Evolutionary conservation across 768 basidiomycete genomes (phyloP).

Genomic region (Russula brevipes): DNA sequence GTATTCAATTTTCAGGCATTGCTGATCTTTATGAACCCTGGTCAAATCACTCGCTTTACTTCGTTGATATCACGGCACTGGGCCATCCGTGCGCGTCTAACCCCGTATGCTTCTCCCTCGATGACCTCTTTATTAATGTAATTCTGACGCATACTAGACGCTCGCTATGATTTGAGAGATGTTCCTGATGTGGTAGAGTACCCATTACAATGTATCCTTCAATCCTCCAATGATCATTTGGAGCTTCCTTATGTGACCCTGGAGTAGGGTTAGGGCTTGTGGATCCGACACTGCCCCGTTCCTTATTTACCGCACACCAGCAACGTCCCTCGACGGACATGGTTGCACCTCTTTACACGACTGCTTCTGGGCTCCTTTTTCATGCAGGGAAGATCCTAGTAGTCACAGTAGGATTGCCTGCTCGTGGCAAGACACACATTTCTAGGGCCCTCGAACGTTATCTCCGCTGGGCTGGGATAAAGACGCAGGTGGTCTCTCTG

Average conservation of each 20-base stretch:
- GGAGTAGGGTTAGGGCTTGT: slow-evolving; percentile 17
- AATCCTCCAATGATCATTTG: too few species aligned
- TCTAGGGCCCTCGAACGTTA: slow-evolving; percentile 95
- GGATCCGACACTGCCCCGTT: too few species aligned
- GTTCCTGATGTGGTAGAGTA: slow-evolving; percentile 11
- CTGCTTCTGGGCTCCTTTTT: slow-evolving; percentile 78
- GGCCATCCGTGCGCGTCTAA: slow-evolving; percentile 1
- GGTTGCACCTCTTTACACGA: slow-evolving; percentile 96
- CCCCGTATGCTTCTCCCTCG: background rate
- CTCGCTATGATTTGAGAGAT: background rate
- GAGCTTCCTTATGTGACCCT: background rate
- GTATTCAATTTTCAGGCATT: slow-evolving; percentile 5
- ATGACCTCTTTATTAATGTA: background rate
- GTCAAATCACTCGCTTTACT: background rate
- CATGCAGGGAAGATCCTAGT: slow-evolving; percentile 96
- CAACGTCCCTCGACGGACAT: slow-evolving; percentile 29
- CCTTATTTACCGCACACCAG: background rate
- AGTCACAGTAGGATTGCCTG: slow-evolving; percentile 87
- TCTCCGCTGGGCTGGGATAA: slow-evolving; percentile 96
- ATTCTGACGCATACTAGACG: slow-evolving; percentile 3
- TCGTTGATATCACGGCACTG: background rate
- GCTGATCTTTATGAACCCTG: background rate
- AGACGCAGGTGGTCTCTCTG: slow-evolving; percentile 89
- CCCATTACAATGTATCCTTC: too few species aligned
- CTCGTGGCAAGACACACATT: slow-evolving; percentile 95